Evolutionary conservation across 179 eudicot genomes (phyloP), one percentile per base, ranked within the genome.

Genomic region (Patellifolia procumbens): DNA sequence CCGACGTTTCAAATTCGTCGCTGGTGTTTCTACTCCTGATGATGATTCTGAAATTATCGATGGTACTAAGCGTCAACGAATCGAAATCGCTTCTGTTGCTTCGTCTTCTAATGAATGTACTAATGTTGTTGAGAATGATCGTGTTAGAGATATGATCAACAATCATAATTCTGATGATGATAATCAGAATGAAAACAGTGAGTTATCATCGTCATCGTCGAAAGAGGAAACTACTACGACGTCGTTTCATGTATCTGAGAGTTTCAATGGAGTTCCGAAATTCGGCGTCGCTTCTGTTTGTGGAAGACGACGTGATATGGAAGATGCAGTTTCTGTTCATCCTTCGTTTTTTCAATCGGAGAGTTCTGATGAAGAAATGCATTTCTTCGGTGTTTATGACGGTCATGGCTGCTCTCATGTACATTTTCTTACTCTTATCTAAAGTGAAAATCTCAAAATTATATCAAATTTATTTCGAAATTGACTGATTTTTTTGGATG

Each of bases 351-450:
- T 77, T 65, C 52, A 76, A 35, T 24, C 63, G 6, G 82, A 69
- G 4, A 16, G 17, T 5, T 68, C 42, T 29, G 46, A 5, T 5
- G 1, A 70, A 1, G 83, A 69, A 1, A 70, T 83, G 51, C 93
- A 93, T 71, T 93, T 85, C 81, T 93, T 85, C 72, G 98, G 88
- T 32, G 98, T 93, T 37, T 93, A 88, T 78, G 98, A 93, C 70
- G 98, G 98, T 58, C 98, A 93, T 65, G 97, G 98, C 28, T 93
- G 98, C 80, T 91, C 98, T 60, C 98, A 93, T 67, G 98, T 65
- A 76, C 45, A 3, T 4, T 4, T 26, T 68, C 19, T 39, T 2
- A 52, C 20, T 22, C 22, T 26, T 5, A 11, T 58, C 28, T 58
- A 2, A 17, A 62, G 17, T 34, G 10, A 63, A 6, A 2, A 2